Conservation (phyloP, 352 stramenopile genomes). For the Phytopythium delawarense region DNA sequence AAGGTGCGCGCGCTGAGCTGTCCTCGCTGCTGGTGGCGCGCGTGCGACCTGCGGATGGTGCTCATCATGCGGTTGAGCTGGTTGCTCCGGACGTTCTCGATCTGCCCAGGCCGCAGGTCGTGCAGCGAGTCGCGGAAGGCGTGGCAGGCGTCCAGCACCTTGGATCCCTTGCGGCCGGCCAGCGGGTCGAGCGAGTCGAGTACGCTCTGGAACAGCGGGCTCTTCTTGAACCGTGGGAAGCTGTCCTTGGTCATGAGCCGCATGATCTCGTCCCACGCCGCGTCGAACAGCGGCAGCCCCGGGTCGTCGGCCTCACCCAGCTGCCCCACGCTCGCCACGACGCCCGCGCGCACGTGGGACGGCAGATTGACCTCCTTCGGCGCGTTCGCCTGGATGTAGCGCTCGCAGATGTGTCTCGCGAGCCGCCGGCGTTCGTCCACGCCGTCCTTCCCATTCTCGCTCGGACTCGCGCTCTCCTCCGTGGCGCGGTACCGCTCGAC, state of each 20-base stretch:
- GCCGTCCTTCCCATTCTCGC: not conserved
- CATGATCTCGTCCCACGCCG: conserved; percentile 72
- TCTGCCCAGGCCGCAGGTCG: conserved; percentile 44
- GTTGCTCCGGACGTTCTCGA: conserved; percentile 44
- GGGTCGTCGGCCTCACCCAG: conserved; percentile 25
- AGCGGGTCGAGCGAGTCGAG: conserved; percentile 62
- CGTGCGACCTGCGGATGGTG: conserved; percentile 60
- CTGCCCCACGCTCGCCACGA: conserved; percentile 12
- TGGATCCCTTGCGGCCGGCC: conserved; percentile 57
- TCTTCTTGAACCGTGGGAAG: conserved; percentile 80
- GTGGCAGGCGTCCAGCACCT: conserved; percentile 59
- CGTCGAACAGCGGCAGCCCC: conserved; percentile 42
- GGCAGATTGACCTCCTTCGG: conserved; percentile 75
- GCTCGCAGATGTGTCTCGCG: conserved; percentile 38
- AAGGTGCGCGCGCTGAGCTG: conserved; percentile 6
- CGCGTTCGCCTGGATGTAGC: conserved; percentile 53
- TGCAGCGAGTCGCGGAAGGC: conserved; percentile 71
- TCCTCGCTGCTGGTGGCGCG: conserved; percentile 23
- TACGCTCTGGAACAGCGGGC: conserved; percentile 53
- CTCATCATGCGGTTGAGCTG: conserved; percentile 65
- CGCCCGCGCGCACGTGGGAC: conserved; percentile 43
- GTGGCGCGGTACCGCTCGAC: conserved; percentile 47
- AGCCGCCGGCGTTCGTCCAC: conserved; percentile 20
- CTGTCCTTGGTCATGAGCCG: conserved; percentile 78
- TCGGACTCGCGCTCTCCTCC: conserved; percentile 1